Evolutionary conservation across 208 protist genomes (phyloP).

Genomic region (Leishmania aethiopica): DNA sequence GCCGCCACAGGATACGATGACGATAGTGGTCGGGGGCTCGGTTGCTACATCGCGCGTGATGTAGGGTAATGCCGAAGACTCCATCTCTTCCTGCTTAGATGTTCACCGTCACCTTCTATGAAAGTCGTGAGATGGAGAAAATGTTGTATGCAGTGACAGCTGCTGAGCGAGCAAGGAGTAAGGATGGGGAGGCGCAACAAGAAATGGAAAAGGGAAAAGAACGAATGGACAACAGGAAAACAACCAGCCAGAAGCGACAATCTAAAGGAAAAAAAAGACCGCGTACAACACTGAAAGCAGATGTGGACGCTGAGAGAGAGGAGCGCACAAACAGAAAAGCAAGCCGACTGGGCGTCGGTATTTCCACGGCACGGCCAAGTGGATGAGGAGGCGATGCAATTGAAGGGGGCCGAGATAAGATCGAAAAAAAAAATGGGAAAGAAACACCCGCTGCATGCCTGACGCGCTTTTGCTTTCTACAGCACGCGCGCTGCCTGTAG

Average conservation of each 20-base stretch:
- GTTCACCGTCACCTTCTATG: not conserved
- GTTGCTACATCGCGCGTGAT: constrained; percentile 52
- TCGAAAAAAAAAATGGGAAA: constrained; percentile 7
- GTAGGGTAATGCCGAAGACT: constrained; percentile 35
- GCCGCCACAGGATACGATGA: constrained; percentile 43
- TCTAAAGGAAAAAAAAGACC: not conserved
- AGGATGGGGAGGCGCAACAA: constrained; percentile 6
- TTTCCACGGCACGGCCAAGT: not conserved
- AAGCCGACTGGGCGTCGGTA: not conserved
- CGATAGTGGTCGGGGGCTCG: constrained; percentile 52
- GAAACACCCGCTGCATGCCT: not conserved
- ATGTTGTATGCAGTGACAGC: not conserved
- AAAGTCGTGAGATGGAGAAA: not conserved
- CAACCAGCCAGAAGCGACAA: not conserved
- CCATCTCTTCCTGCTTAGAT: constrained; percentile 2
- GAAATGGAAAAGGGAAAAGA: constrained; percentile 4
- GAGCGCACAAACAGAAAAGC: no score
- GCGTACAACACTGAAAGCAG: not conserved
- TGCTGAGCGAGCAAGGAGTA: not conserved
- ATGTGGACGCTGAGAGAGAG: not conserved
- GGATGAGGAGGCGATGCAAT: not conserved
- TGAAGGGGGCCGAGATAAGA: not conserved
- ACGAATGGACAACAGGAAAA: not conserved
- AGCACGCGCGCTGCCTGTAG: not conserved
- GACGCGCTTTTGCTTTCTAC: no score